Evolutionary conservation across 345 rosid species (phyloP).

Genomic region (Lenwebbia sp.): DNA sequence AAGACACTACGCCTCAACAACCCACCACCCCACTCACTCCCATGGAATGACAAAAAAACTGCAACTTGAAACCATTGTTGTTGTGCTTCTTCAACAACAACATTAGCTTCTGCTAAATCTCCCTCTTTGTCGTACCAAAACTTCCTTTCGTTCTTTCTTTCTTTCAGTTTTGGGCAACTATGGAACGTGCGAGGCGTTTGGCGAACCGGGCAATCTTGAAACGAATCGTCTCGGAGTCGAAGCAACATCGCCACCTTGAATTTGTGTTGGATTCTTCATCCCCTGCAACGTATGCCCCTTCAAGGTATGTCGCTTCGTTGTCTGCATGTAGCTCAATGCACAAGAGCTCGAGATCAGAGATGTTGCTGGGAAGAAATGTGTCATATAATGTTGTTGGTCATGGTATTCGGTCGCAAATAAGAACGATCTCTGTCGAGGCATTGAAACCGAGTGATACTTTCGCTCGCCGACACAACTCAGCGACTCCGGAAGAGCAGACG

Average conservation of each 20-base stretch:
- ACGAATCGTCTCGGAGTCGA: slow-evolving; percentile 52
- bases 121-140: not conserved
- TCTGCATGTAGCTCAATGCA: slow-evolving; percentile 29
- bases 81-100: not conserved
- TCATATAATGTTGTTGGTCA: slow-evolving; percentile 15
- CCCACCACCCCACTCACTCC: not conserved
- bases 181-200: slow-evolving; percentile 92
- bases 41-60: not conserved
- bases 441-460: slow-evolving; percentile 67
- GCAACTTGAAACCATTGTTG: slow-evolving; percentile 1
- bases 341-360: slow-evolving; percentile 1
- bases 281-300: slow-evolving; percentile 30
- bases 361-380: not conserved
- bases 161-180: not conserved
- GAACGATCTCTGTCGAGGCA: slow-evolving; percentile 68
- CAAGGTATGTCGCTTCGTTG: slow-evolving; percentile 71
- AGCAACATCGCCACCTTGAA: slow-evolving; percentile 31
- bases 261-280: slow-evolving; percentile 14
- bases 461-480: slow-evolving; percentile 94
- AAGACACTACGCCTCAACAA: slow-evolving; percentile 16
- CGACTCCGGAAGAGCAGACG: slow-evolving; percentile 75
- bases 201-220: slow-evolving; percentile 75
- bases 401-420: slow-evolving; percentile 23
- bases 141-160: not conserved
- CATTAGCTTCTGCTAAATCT: not conserved